Evolutionary conservation across 805 yeast genomes (phyloP), one percentile per base, ranked within the genome.

Genomic region (Cyberlindnera mycetangii): DNA sequence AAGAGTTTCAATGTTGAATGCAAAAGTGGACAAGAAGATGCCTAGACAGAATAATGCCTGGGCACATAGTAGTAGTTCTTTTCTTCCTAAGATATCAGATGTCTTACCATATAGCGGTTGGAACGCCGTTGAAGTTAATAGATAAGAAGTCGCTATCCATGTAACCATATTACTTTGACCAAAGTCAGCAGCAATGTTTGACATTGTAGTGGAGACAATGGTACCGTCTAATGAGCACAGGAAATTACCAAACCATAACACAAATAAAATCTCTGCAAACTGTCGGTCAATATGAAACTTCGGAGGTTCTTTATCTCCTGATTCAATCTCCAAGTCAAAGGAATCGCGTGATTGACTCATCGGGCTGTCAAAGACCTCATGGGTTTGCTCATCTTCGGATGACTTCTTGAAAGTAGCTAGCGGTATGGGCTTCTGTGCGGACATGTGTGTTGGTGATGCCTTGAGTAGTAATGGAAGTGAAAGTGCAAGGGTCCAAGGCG

Each of bases 131-230:
- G 78, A 79, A 1, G 90, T 81, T 22, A 86, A 64, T 25, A 86
- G 66, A 43, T 83, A 80, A 1, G 86, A 76, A 0, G 89, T 79
- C 4, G 89, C 89, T 3, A 85, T 83, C 90, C 92, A 85, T 3
- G 80, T 65, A 6, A 78, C 65, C 43, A 71, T 56, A 15, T 72
- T 69, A 32, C 80, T 67, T 37, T 75, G 78, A 37, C 77, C 62
- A 58, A 82, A 70, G 19, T 79, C 79, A 6, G 81, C 71, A 17
- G 85, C 85, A 35, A 82, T 81, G 22, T 73, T 70, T 32, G 76
- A 72, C 58, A 81, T 65, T 12, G 81, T 70, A 3, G 83, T 76
- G 5, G 85, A 71, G 3, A 81, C 83, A 18, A 79, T 72, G 0
- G 86, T 79, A 15, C 79, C 71, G 55, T 81, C 86, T 11, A 81